Conservation (phyloP, 169 alveolate genomes). For the Plasmodium coatneyi region DNA sequence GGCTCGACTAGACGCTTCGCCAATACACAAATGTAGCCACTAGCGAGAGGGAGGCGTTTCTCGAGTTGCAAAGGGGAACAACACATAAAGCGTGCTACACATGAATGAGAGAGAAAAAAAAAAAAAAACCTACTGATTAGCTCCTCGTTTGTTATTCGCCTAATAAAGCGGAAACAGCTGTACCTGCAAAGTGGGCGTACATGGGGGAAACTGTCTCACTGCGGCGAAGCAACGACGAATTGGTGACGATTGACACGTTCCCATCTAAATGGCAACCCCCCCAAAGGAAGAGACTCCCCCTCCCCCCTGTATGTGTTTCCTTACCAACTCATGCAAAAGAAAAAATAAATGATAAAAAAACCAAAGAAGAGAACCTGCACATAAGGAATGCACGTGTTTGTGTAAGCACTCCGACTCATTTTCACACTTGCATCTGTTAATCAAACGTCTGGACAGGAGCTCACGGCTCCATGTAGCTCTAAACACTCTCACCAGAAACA, state of each 20-base stretch:
- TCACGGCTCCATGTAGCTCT: background rate
- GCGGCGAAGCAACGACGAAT: background rate
- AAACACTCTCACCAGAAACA: conserved; percentile 11
- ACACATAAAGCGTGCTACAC: background rate
- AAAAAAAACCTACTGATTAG: background rate
- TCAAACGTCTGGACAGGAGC: background rate
- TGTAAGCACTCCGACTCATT: background rate
- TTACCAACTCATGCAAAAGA: conserved; percentile 63
- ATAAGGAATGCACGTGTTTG: background rate
- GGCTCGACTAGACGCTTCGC: background rate
- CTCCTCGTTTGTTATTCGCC: background rate
- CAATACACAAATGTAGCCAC: background rate
- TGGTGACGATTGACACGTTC: background rate
- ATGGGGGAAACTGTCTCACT: background rate
- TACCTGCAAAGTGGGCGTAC: background rate
- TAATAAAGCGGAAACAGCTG: background rate
- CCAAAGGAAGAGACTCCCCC: background rate
- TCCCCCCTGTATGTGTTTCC: background rate
- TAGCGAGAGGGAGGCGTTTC: background rate
- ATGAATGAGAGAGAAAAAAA: background rate
- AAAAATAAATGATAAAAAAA: conserved; percentile 3
- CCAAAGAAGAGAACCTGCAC: conserved; percentile 22
- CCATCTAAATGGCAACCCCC: background rate
- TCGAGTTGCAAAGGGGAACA: background rate
- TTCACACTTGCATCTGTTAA: background rate